These are phyloP conservation scores for Citeromyces matritensis DNA, from an alignment of 805 yeast genomes.

Conservation along the genomic window DNA sequence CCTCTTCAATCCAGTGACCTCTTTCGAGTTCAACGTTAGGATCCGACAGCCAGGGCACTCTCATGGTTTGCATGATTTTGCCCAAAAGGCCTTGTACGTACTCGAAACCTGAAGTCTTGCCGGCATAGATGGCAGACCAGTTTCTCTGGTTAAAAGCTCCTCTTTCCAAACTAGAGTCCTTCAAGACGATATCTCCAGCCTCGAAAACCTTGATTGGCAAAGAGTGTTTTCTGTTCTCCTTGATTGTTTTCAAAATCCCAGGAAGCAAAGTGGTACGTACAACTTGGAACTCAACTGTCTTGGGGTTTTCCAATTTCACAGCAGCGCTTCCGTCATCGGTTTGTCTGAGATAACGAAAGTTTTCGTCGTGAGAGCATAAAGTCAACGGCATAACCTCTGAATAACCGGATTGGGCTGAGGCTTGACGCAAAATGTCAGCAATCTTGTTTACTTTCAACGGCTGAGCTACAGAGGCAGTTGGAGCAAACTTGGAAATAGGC, in stretches of 20 bases:
- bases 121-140: constrained; percentile 90
- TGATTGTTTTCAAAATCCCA: constrained; percentile 87
- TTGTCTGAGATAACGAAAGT: constrained; percentile 71
- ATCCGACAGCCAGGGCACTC: constrained; percentile 68
- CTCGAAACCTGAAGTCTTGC: constrained; percentile 93
- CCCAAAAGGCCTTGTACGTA: constrained; percentile 88
- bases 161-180: constrained; percentile 68
- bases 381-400: constrained; percentile 92
- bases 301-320: constrained; percentile 89
- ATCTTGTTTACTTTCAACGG: constrained; percentile 87
- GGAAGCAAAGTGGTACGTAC: constrained; percentile 92
- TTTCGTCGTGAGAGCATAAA: constrained; percentile 92
- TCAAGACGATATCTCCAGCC: constrained; percentile 86
- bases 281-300: constrained; percentile 93
- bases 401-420: constrained; percentile 93
- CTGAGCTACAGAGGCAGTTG: constrained; percentile 67
- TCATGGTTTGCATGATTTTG: constrained; percentile 89
- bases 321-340: constrained; percentile 65
- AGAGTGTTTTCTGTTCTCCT: constrained; percentile 91
- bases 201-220: constrained; percentile 93
- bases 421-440: constrained; percentile 78
- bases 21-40: constrained; percentile 37
- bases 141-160: constrained; percentile 85
- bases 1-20: constrained; percentile 82
- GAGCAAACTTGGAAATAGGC: constrained; percentile 61